Conservation (phyloP, 306 rosid genomes). For the Rubus parviflorus region DNA sequence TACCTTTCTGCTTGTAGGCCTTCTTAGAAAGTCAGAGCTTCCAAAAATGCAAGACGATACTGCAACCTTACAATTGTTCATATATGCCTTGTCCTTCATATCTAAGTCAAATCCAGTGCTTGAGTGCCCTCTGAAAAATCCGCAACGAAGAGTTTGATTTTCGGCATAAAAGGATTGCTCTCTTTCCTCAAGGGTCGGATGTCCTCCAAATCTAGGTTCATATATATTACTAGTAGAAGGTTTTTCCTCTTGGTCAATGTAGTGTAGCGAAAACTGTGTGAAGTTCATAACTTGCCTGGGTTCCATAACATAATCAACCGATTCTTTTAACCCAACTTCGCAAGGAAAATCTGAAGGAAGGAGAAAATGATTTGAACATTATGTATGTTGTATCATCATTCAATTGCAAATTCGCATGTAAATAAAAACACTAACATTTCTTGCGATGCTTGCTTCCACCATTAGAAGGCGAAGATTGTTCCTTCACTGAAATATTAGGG, state of each 20-base stretch:
- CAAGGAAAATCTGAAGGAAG: constrained; percentile 74
- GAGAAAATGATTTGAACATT: neutral
- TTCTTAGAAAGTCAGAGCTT: constrained; percentile 86
- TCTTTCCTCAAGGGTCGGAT: constrained; percentile 72
- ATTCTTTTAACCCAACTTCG: constrained; percentile 55
- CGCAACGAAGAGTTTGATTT: constrained; percentile 81
- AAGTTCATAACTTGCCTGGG: constrained; percentile 55
- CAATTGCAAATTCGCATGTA: neutral
- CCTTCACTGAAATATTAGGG: constrained; percentile 16
- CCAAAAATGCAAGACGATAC: constrained; percentile 98
- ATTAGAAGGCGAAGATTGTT: constrained; percentile 19
- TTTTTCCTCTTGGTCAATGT: constrained; percentile 54
- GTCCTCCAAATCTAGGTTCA: constrained; percentile 85
- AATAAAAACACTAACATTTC: constrained; percentile 50
- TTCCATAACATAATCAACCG: constrained; percentile 61
- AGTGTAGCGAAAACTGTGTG: constrained; percentile 60
- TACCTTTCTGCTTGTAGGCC: constrained; percentile 86
- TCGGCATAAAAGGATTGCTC: constrained; percentile 66
- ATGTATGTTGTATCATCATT: neutral
- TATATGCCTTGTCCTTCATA: constrained; percentile 63
- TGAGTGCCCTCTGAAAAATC: constrained; percentile 68
- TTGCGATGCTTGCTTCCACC: constrained; percentile 54
- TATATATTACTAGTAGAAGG: constrained; percentile 27
- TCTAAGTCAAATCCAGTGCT: constrained; percentile 81
- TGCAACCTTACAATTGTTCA: constrained; percentile 69